A percentile compares a stretch with the other conserved stretches of the same genome.
These are phyloP conservation scores for Coniferiporia sulphurascens DNA, from an alignment of 1,284 basidiomycete species.

Conservation along the genomic window DNA sequence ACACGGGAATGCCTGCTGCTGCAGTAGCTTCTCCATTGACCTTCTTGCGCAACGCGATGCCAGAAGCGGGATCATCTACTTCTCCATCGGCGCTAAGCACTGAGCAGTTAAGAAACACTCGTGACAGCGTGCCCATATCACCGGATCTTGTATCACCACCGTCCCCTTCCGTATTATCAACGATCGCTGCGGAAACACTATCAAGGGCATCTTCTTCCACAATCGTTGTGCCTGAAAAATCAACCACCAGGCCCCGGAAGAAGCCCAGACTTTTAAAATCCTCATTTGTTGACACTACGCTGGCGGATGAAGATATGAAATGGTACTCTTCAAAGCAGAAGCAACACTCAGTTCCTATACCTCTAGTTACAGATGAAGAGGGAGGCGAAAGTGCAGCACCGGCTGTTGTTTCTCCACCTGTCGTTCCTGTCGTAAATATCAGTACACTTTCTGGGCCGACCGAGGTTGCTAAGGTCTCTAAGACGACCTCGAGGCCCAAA, in stretches of 20 bases:
- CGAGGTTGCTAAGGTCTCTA: not conserved
- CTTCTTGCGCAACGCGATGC: not conserved
- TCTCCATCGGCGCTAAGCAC: not conserved
- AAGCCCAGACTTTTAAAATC: constrained; percentile 11
- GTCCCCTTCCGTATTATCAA: no score
- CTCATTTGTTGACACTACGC: not conserved
- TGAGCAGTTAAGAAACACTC: not conserved
- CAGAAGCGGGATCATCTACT: not conserved
- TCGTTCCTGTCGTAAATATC: not conserved
- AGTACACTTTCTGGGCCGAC: not conserved
- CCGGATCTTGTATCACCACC: no score
- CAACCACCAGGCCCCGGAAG: not conserved
- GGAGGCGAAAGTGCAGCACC: not conserved
- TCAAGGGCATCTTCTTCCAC: not conserved
- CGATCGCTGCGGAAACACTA: no score
- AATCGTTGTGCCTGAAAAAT: not conserved
- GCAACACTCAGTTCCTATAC: not conserved
- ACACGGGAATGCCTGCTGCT: not conserved
- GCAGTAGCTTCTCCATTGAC: not conserved
- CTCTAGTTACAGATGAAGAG: not conserved
- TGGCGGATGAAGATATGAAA: constrained; percentile 6
- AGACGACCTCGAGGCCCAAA: no score
- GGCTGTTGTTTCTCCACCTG: not conserved
- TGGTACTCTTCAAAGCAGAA: constrained; percentile 1
- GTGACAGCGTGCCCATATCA: no score